Base-by-base conservation (phyloP, 768 basidiomycete genomes). In the Xerocomus brunneocitrinus region DNA sequence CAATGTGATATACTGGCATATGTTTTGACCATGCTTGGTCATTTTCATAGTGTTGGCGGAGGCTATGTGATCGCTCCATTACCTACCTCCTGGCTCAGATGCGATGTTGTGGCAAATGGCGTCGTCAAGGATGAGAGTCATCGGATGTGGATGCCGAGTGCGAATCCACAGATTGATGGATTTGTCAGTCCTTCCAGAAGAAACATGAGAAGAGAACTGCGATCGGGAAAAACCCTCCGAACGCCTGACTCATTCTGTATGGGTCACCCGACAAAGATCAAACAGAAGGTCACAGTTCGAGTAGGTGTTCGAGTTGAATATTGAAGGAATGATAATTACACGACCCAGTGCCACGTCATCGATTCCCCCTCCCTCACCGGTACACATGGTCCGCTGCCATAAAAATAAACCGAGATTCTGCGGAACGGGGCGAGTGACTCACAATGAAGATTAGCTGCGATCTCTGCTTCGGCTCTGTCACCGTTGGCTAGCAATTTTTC, bases 401-500 rank as follows among this genome's bases (percentile, higher is more conserved):
- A 55, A 68, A 47, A 55, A 22, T 68, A 47, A 65, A 53, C 40
- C 42, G 34, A 39, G 58, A 12, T 57, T 52, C 63, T 19, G 48
- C 34, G 31, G 35, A 50, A 56, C 40, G 42, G 31, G 27, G 47
- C 50, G 40, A 41, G 40, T 48, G 49, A 69, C 79, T 59, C 67
- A 91, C 89, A 75, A 65, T 90, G 78, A 58, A 93, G 73, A 72
- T 98, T 98, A 43, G 97, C 95, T 51, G 95, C 95, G 64, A 99
- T 92, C 74, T 98, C 97, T 27, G 95, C 91, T 71, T 99, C 97
- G 52, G 93, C 91, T 61, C 91, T 76, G 75, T 98, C 97, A 50
- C 97, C 95, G 64, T 95, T 98, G 25, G 92, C 85, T 31, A 99
- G 80, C 50, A 99, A 81, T 72, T 98, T 98, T 79, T 98, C 97